These are phyloP conservation scores for Omphalotus olearius DNA, from an alignment of 1,284 basidiomycete species.

Conservation along the genomic window DNA sequence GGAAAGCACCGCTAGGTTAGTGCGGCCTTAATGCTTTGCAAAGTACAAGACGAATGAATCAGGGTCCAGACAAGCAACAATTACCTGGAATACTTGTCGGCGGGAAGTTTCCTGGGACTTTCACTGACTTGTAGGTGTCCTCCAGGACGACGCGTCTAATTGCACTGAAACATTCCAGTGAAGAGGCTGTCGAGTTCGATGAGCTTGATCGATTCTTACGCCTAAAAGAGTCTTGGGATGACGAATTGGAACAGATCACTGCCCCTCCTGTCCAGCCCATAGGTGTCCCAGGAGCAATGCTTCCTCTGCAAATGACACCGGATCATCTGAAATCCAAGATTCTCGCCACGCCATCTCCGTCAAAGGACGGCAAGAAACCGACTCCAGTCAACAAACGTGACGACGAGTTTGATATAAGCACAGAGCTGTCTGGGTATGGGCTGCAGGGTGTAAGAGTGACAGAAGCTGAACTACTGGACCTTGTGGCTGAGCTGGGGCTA, in stretches of 20 bases:
- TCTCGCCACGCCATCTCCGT: conserved; percentile 45
- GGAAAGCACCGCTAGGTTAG: conserved; percentile 68
- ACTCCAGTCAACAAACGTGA: conserved; percentile 47
- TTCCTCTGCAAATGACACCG: conserved; percentile 75
- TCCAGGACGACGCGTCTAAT: neutral
- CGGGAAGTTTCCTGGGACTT: conserved; percentile 53
- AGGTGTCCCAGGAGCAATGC: conserved; percentile 72
- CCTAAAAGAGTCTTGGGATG: conserved; percentile 61
- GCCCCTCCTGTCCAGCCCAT: conserved; percentile 51
- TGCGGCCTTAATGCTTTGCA: conserved; percentile 1
- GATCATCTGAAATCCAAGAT: conserved; percentile 58
- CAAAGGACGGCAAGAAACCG: conserved; percentile 28
- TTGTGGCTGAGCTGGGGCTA: conserved; percentile 70
- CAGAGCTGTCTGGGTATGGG: conserved; percentile 63
- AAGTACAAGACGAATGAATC: neutral
- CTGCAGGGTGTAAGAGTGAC: conserved; percentile 74
- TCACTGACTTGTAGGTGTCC: conserved; percentile 49
- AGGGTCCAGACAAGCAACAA: conserved; percentile 63
- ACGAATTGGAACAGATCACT: conserved; percentile 48
- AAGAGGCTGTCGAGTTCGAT: conserved; percentile 75
- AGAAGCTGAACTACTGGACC: conserved; percentile 61
- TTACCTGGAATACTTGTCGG: conserved; percentile 78
- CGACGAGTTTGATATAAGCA: conserved; percentile 58
- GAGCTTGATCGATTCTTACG: conserved; percentile 68
- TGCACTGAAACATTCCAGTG: conserved; percentile 36